Evolutionary conservation across 176 grass and related monocot genomes (phyloP), one percentile per base, ranked within the genome.

Genomic region (Echinochloa phyllopogon): DNA sequence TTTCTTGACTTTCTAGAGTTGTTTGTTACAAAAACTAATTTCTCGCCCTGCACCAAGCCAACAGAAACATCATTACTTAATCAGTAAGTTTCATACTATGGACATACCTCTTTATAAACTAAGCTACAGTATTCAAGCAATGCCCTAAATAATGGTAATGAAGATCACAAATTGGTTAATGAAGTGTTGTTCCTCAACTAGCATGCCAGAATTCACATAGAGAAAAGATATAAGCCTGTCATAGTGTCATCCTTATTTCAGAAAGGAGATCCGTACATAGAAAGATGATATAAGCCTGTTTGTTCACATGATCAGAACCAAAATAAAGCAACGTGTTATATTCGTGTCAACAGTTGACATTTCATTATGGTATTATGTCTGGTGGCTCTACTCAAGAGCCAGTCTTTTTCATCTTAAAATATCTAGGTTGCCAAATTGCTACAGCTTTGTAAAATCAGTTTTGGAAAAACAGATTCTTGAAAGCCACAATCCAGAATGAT

Each of bases 1-100:
- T 75, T 93, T 88, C 96, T 91, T 39, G 96, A 92, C 55, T 92
- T 98, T 79, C 86, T 94, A 41, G 96, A 98, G 75, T 98, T 98
- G 66, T 98, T 98, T 41, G 96, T 95, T 39, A 95, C 87, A 83
- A 95, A 98, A 78, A 98, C 85, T 75, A 98, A 77, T 86, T 88
- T 98, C 90, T 98, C 95, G 13, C 93, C 96, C 93, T 98, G 68
- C 69, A 79, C 38, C 73, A 83, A 83, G 29, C 63, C n/a, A 88
- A 77, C 43, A 79, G 33, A 69, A n/a, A 37, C 25, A 80, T 76
- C 50, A 64, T 66, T 85, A 75, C n/a, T 53, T 53, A 64, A 83
- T 76, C 39, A 70, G 16, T 20, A 73, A 73, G 24, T 73, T 33
- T 20, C 25, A 51, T 6, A 73, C 18, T 69, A 17, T 8, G 44